phyloP scores from a whole-genome alignment of 2,329 filamentous ascomycete species.

The Scleromitrula shiraiana region DNA sequence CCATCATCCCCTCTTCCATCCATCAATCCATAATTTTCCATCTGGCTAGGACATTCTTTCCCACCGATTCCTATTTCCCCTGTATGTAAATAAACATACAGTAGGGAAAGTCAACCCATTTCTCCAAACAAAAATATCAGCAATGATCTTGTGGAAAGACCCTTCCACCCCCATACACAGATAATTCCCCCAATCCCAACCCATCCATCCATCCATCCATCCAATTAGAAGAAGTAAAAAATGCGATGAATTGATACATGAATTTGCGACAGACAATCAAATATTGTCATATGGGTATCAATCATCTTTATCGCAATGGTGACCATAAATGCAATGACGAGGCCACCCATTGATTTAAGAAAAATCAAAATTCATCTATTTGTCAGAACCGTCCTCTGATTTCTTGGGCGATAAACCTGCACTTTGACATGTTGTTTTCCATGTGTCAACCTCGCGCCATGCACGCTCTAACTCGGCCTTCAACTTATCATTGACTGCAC shows the following conservation, averaged over 20 bases:
- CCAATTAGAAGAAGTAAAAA: conserved; percentile 10
- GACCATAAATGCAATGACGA: conserved; percentile 19
- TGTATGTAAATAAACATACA: no score
- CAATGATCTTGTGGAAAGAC: no score
- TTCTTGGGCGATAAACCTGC: conserved; percentile 46
- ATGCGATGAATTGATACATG: conserved; percentile 24
- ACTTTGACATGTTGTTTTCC: conserved; percentile 62
- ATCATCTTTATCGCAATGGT: conserved; percentile 21
- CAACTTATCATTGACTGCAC: conserved; percentile 77
- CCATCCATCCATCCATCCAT: no score
- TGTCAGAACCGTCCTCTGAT: conserved; percentile 30
- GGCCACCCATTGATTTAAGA: conserved; percentile 22
- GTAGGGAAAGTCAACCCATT: no score
- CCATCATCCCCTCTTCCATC: no score
- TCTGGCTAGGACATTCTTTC: no score
- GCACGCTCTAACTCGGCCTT: conserved; percentile 72
- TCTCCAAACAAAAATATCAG: no score
- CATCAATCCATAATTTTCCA: no score
- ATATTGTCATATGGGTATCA: conserved; percentile 26
- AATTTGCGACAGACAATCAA: conserved; percentile 21
- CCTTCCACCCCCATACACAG: not conserved
- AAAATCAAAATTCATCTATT: conserved; percentile 20
- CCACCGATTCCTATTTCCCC: no score
- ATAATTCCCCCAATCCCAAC: no score
- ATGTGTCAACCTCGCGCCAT: conserved; percentile 69